These are phyloP conservation scores for Lactarius evosmus DNA, from an alignment of 768 basidiomycete species.

Conservation along the genomic window DNA sequence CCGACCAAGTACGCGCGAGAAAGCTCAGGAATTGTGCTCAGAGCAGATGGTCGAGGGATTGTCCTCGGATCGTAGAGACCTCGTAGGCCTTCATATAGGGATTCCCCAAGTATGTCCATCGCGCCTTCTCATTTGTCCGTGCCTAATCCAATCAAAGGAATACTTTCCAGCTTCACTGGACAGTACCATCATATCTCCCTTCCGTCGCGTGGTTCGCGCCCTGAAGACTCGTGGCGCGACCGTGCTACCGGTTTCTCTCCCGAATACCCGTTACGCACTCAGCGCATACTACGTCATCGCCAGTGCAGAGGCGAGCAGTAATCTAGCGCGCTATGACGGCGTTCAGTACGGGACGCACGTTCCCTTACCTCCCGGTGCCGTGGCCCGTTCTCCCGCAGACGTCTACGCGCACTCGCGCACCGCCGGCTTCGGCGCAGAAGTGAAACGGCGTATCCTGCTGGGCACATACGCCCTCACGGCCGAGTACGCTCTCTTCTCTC, in stretches of 20 bases:
- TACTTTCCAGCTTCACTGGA: constrained; percentile 75
- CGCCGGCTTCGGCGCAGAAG: constrained; percentile 76
- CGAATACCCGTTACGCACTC: constrained; percentile 65
- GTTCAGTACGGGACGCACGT: constrained; percentile 70
- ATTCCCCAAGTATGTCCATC: constrained; percentile 59
- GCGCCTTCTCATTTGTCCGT: background rate
- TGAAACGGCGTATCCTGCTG: constrained; percentile 79
- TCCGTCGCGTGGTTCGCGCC: constrained; percentile 45
- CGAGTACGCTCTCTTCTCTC: constrained; percentile 54
- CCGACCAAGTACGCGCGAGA: constrained; percentile 38
- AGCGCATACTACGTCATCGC: constrained; percentile 97
- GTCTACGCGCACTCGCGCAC: constrained; percentile 68
- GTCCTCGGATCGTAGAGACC: constrained; percentile 13
- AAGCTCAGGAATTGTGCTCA: constrained; percentile 32
- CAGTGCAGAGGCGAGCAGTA: constrained; percentile 90
- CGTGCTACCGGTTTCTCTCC: constrained; percentile 70
- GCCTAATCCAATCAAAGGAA: constrained; percentile 44
- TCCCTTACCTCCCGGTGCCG: constrained; percentile 41
- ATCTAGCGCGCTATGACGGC: constrained; percentile 87
- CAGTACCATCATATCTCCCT: constrained; percentile 40
- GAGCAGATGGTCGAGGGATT: constrained; percentile 14
- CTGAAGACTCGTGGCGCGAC: constrained; percentile 57
- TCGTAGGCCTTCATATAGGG: constrained; percentile 65
- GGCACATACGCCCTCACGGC: constrained; percentile 91
- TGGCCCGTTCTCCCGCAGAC: constrained; percentile 48